Evolutionary conservation across 2,329 filamentous ascomycete genomes (phyloP), one percentile per base, ranked within the genome.

Genomic region (Fusarium haematococcum): DNA sequence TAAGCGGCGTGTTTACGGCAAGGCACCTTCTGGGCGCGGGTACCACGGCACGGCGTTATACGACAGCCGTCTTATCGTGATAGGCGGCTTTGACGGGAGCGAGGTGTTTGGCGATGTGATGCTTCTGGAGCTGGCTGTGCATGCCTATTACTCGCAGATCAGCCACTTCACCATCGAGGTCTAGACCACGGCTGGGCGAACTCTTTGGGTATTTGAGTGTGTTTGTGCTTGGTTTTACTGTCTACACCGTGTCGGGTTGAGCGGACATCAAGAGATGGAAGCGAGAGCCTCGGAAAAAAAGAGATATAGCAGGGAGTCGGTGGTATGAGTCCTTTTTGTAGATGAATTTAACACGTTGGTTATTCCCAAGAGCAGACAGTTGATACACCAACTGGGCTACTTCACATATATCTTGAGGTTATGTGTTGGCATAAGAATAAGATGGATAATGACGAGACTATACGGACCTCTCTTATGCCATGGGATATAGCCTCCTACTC

Each of bases 121-220:
- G 85, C 86, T 92, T 7, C 82, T 93, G 64, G 91, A 93, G 83
- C 83, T 93, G 76, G 91, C 91, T 3, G 91, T 93, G 13, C 91
- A 93, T 81, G 89, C 91, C 41, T 93, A 93, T 80, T 93, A 93
- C 78, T 92, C 91, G 71, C 91, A 93, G 82, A 93, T 93, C 79
- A 92, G 91, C 80, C 91, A 93, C 81, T 93, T 93, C 75, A 91
- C 86, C 43, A 93, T 93, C 76, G 91, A 92, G 78, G 90, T 93
- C 68, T 92, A 70, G 52, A 20, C 20, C 10, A 50, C 48, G 56
- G 23, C 56, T 35, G 33, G 20, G 20, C 14, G 41, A 41, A 39
- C 60, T 70, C 33, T 41, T 43, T 56, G 69, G 63, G 58, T 68
- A 69, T 69, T 54, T 61, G 11, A 37, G 37, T 70, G 62, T 73